These are phyloP conservation scores for Clitopilus hobsonii DNA, from an alignment of 768 basidiomycete species.

Conservation along the genomic window DNA sequence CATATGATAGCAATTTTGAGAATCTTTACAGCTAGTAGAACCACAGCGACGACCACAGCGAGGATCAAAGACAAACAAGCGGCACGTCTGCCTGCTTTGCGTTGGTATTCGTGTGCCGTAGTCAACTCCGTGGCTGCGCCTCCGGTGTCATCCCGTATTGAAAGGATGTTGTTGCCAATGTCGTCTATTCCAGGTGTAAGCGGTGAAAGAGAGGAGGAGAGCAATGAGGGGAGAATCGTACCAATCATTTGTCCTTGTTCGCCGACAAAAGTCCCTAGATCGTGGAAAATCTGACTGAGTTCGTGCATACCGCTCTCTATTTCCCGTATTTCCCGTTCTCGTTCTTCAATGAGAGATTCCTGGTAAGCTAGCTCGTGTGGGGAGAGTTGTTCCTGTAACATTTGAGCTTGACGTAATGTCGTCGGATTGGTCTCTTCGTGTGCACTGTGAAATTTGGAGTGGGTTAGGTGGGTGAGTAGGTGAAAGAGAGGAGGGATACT, in stretches of 20 bases:
- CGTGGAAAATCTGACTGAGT: conserved; percentile 92
- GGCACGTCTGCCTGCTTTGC: conserved; percentile 87
- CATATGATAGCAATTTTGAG: neutral
- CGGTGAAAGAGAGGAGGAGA: neutral
- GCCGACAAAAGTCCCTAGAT: conserved; percentile 89
- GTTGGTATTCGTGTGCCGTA: conserved; percentile 89
- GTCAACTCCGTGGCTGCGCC: conserved; percentile 83
- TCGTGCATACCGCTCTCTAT: conserved; percentile 98
- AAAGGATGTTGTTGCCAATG: conserved; percentile 90
- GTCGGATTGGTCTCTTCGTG: conserved; percentile 36
- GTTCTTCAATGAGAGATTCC: conserved; percentile 90
- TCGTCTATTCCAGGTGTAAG: conserved; percentile 64
- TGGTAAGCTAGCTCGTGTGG: conserved; percentile 94
- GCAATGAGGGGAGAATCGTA: conserved; percentile 30
- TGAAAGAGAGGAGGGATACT: conserved; percentile 7
- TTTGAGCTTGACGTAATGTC: conserved; percentile 64
- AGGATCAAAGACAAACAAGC: conserved; percentile 88
- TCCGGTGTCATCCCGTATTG: conserved; percentile 76
- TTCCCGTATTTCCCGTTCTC: conserved; percentile 91
- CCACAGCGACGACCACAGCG: conserved; percentile 80
- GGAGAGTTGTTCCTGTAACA: conserved; percentile 70
- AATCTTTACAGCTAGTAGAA: conserved; percentile 73
- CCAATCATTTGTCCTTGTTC: conserved; percentile 96
- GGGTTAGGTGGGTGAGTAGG: conserved; percentile 1
- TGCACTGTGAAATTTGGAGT: conserved; percentile 18